These are phyloP conservation scores for Cystoisospora suis DNA, from an alignment of 169 alveolate genomes.

Conservation along the genomic window DNA sequence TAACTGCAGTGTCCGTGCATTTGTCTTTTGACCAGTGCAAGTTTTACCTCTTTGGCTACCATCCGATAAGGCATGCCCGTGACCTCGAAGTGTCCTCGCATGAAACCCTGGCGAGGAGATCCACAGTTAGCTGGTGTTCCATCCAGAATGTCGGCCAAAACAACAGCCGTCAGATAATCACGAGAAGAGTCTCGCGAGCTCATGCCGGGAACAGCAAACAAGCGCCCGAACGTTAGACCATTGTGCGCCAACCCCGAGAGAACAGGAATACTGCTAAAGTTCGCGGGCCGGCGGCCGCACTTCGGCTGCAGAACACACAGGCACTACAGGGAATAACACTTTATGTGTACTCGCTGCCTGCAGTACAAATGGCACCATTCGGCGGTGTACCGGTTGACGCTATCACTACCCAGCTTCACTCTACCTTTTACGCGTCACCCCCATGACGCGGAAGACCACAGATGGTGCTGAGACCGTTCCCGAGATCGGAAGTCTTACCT, in stretches of 20 bases:
- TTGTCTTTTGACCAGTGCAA: background rate
- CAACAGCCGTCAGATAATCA: background rate
- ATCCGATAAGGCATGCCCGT: conserved; percentile 3
- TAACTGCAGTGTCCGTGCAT: background rate
- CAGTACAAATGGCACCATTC: too few relatives aligned
- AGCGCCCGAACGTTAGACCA: too few relatives aligned
- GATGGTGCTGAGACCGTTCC: too few relatives aligned
- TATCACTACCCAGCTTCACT: too few relatives aligned
- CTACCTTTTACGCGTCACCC: too few relatives aligned
- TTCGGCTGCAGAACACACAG: background rate
- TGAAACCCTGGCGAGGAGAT: background rate
- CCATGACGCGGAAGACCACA: too few relatives aligned
- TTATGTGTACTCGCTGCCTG: too few relatives aligned
- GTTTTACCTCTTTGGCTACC: background rate
- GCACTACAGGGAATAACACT: background rate
- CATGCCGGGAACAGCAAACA: too few relatives aligned
- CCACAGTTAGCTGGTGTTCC: background rate
- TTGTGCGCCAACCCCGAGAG: background rate
- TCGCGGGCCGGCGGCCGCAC: background rate
- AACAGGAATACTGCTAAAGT: background rate
- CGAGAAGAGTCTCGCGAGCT: background rate
- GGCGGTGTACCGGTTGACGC: too few relatives aligned
- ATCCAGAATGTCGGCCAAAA: background rate
- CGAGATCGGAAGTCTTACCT: too few relatives aligned
- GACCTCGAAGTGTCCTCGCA: background rate